Evolutionary conservation across 768 basidiomycete genomes (phyloP).

Genomic region (Boletus rubropictus): DNA sequence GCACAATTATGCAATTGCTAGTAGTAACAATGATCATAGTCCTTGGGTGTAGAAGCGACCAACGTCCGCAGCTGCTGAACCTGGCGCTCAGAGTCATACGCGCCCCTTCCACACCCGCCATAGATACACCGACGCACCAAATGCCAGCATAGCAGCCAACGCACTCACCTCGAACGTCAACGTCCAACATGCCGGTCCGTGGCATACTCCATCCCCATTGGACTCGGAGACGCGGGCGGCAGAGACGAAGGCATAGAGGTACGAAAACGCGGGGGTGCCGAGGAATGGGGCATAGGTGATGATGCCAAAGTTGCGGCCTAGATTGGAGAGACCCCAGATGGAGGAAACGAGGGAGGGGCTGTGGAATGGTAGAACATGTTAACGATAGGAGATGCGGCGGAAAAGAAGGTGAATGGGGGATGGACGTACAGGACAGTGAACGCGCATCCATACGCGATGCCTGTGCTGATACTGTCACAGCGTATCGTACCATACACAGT

Average conservation of each 20-base stretch:
- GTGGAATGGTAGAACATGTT: not conserved
- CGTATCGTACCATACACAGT: not conserved
- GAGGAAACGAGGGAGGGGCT: slow-evolving; percentile 62
- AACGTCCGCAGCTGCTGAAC: not conserved
- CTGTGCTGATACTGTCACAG: slow-evolving; percentile 50
- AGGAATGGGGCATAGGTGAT: slow-evolving; percentile 70
- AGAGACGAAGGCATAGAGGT: slow-evolving; percentile 69
- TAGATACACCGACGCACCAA: slow-evolving; percentile 41
- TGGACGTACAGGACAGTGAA: slow-evolving; percentile 65
- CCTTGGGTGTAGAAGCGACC: not conserved
- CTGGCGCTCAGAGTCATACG: slow-evolving; percentile 31
- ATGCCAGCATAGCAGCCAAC: slow-evolving; percentile 39
- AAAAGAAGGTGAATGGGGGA: not conserved
- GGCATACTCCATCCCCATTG: slow-evolving; percentile 36
- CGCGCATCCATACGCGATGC: slow-evolving; percentile 60
- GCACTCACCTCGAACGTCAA: slow-evolving; percentile 56
- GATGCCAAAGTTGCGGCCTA: slow-evolving; percentile 73
- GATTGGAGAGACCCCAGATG: slow-evolving; percentile 64
- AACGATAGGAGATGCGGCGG: not conserved
- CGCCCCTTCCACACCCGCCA: slow-evolving; percentile 61
- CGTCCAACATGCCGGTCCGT: slow-evolving; percentile 58
- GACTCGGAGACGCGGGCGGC: slow-evolving; percentile 38
- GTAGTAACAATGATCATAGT: not conserved
- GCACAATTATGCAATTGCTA: not conserved
- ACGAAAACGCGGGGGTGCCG: slow-evolving; percentile 73